Conservation (phyloP, 2,329 filamentous ascomycete genomes). For the Erysiphe pulchra region DNA sequence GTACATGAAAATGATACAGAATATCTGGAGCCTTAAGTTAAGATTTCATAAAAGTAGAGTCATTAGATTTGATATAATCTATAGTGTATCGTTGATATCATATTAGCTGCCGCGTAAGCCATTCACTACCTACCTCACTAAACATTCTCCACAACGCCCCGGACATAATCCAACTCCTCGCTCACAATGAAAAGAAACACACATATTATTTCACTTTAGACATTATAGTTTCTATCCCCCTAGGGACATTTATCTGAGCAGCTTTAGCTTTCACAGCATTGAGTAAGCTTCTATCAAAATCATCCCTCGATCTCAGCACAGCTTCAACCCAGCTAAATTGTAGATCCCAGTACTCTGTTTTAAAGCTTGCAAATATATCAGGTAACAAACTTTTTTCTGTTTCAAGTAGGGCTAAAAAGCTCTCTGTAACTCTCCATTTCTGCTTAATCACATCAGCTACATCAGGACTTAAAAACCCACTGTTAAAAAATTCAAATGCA, state of each 20-base stretch:
- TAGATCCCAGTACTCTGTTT: constrained; percentile 73
- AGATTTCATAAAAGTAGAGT: too few species aligned
- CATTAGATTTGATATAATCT: too few species aligned
- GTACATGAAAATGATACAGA: too few species aligned
- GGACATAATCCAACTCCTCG: too few species aligned
- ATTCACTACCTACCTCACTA: too few species aligned
- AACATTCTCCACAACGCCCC: too few species aligned
- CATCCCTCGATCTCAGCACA: constrained; percentile 62
- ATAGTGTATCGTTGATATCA: too few species aligned
- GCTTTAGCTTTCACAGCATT: constrained; percentile 69
- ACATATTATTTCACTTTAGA: constrained; percentile 47
- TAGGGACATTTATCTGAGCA: constrained; percentile 58
- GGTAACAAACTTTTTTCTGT: constrained; percentile 49
- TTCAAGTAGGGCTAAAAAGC: constrained; percentile 55
- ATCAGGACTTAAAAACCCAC: constrained; percentile 33
- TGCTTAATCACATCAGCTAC: constrained; percentile 54
- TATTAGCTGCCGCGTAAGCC: too few species aligned
- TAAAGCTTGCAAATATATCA: constrained; percentile 61
- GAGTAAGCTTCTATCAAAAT: constrained; percentile 79
- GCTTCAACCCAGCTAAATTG: constrained; percentile 91
- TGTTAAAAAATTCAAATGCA: constrained; percentile 71
- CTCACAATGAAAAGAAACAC: too few species aligned
- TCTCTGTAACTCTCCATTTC: constrained; percentile 78
- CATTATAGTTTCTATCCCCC: constrained; percentile 83
- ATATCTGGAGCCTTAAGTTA: too few species aligned